Evolutionary conservation across 352 stramenopile genomes (phyloP).

Genomic region (Phytophthora litchii): DNA sequence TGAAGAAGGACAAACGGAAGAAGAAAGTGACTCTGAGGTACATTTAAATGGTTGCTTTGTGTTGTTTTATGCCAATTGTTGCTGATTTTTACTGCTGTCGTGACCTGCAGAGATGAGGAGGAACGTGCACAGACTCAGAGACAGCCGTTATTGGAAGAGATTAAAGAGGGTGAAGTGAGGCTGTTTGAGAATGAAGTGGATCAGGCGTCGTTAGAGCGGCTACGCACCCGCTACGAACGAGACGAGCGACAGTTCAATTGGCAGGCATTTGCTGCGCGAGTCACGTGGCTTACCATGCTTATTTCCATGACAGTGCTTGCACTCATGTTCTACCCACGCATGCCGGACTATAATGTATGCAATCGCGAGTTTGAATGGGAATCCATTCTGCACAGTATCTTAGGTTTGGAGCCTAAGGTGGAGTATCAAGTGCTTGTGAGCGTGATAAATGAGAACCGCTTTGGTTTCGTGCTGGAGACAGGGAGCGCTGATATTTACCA

Average conservation of each 20-base stretch:
- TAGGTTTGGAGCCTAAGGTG: constrained; percentile 77
- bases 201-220: constrained; percentile 52
- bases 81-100: constrained; percentile 1
- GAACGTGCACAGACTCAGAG: constrained; percentile 42
- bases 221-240: constrained; percentile 48
- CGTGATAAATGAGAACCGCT: constrained; percentile 90
- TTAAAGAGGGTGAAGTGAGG: constrained; percentile 54
- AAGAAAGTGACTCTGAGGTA: constrained; percentile 35
- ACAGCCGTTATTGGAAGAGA: constrained; percentile 56
- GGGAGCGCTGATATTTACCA: constrained; percentile 85
- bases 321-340: constrained; percentile 89
- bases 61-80: constrained; percentile 1
- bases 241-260: constrained; percentile 58
- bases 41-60: not conserved
- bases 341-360: constrained; percentile 90
- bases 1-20: constrained; percentile 34
- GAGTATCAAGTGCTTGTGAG: constrained; percentile 88
- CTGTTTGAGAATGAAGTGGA: constrained; percentile 72
- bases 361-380: constrained; percentile 91
- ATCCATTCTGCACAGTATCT: constrained; percentile 82
- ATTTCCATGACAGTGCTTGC: constrained; percentile 68
- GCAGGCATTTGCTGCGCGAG: constrained; percentile 52
- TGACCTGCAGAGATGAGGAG: constrained; percentile 38
- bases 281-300: constrained; percentile 59
- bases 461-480: constrained; percentile 82